Evolutionary conservation across 495 filamentous ascomycete genomes (phyloP).

Genomic region (Penicillium waksmanii): DNA sequence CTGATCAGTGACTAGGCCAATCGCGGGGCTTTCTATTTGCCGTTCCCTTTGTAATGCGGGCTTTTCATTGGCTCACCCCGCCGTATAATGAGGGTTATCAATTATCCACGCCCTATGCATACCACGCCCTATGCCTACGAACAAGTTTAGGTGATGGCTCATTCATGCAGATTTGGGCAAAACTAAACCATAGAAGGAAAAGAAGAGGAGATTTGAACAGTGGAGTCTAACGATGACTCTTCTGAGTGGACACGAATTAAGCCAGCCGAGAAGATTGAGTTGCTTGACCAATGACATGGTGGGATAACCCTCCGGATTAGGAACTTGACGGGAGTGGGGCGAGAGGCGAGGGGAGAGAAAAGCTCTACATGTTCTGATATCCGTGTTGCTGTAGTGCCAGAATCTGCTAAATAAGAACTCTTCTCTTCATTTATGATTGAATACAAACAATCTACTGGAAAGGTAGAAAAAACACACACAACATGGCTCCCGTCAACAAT

Average conservation of each 20-base stretch:
- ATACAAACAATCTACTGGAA: no score
- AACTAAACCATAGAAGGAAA: constrained; percentile 1
- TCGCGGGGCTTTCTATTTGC: constrained; percentile 3
- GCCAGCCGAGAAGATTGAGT: background rate
- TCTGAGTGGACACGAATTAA: background rate
- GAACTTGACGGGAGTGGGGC: constrained; percentile 35
- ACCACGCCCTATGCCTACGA: constrained; percentile 4
- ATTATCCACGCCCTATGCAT: constrained; percentile 5
- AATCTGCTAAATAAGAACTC: background rate
- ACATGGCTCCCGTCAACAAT: constrained; percentile 22
- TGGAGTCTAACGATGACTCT: background rate
- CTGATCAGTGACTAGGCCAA: background rate
- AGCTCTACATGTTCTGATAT: background rate
- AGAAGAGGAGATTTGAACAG: background rate
- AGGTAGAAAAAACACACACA: background rate
- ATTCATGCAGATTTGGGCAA: background rate
- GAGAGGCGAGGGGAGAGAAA: background rate
- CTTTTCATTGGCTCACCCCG: constrained; percentile 5
- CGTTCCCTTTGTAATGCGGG: background rate
- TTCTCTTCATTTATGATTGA: background rate
- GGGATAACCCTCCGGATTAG: constrained; percentile 20
- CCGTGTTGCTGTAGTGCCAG: background rate
- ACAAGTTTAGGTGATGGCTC: background rate
- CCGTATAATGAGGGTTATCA: background rate
- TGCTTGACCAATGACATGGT: constrained; percentile 8